phyloP scores from a whole-genome alignment of 352 stramenopile genomes.

The Globisporangium sylvaticum region DNA sequence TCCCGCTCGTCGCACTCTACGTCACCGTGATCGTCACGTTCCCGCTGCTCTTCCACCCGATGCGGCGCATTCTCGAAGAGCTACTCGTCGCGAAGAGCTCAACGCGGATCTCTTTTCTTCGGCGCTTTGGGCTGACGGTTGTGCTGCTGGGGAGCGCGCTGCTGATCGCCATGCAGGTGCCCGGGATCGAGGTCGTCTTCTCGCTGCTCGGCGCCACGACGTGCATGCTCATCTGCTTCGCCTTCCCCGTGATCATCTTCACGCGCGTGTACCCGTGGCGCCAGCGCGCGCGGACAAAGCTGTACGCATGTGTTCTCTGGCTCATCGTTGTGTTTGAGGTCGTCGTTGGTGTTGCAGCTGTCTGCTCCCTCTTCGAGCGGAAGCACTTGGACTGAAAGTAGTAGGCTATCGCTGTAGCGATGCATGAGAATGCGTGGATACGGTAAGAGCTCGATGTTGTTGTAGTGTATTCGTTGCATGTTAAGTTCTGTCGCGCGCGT shows the following conservation, averaged over 20 bases:
- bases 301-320: constrained; percentile 37
- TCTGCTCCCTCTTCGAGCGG: constrained; percentile 13
- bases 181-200: constrained; percentile 63
- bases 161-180: constrained; percentile 34
- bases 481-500: neutral
- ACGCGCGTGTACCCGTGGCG: constrained; percentile 57
- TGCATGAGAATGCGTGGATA: neutral
- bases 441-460: neutral
- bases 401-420: neutral
- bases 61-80: constrained; percentile 33
- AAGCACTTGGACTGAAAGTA: neutral
- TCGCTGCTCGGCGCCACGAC: constrained; percentile 60
- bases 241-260: constrained; percentile 68
- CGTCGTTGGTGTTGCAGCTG: constrained; percentile 27
- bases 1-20: constrained; percentile 40
- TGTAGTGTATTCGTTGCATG: neutral
- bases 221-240: constrained; percentile 71
- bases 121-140: neutral
- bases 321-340: constrained; percentile 32
- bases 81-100: constrained; percentile 12
- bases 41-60: constrained; percentile 46
- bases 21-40: constrained; percentile 45
- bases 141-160: constrained; percentile 22
- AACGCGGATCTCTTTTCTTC: neutral
- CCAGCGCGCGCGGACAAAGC: constrained; percentile 22